Evolutionary conservation across 495 filamentous ascomycete genomes (phyloP).

Genomic region (Tuber aestivum): DNA sequence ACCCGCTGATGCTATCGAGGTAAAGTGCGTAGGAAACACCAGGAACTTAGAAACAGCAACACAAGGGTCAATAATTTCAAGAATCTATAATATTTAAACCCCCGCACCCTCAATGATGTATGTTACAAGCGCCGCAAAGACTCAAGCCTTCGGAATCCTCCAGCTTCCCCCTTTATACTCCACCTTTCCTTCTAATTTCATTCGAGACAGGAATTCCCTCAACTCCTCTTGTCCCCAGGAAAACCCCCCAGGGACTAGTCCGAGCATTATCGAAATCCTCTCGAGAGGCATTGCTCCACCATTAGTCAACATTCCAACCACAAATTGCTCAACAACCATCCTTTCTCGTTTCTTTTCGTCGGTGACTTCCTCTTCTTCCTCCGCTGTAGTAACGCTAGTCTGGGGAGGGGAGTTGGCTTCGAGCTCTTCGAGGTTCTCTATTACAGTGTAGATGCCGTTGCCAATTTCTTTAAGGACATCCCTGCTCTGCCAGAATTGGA

Average conservation of each 20-base stretch:
- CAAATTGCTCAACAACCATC: conserved; percentile 79
- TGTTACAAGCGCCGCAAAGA: not conserved
- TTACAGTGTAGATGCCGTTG: conserved; percentile 55
- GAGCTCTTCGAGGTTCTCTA: conserved; percentile 57
- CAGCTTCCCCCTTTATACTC: conserved; percentile 30
- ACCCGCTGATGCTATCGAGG: not conserved
- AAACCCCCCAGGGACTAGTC: conserved; percentile 80
- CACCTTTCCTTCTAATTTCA: conserved; percentile 31
- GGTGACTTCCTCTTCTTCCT: conserved; percentile 53
- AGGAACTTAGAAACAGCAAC: not conserved
- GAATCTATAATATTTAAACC: not conserved
- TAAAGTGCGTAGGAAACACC: not conserved
- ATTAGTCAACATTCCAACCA: conserved; percentile 92
- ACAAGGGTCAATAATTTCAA: not conserved
- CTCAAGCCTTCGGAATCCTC: conserved; percentile 24
- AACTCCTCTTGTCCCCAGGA: conserved; percentile 69
- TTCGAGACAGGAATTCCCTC: conserved; percentile 58
- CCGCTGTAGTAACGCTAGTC: conserved; percentile 45
- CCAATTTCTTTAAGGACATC: conserved; percentile 61
- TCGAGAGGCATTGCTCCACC: conserved; percentile 69
- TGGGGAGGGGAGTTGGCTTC: conserved; percentile 47
- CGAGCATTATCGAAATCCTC: conserved; percentile 88
- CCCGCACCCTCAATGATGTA: not conserved
- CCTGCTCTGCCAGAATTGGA: conserved; percentile 79
- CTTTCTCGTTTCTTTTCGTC: conserved; percentile 74